A percentile compares a stretch with the other conserved stretches of the same genome.
Conservation (phyloP, 352 stramenopile species). For the Phytophthora kernoviae region DNA sequence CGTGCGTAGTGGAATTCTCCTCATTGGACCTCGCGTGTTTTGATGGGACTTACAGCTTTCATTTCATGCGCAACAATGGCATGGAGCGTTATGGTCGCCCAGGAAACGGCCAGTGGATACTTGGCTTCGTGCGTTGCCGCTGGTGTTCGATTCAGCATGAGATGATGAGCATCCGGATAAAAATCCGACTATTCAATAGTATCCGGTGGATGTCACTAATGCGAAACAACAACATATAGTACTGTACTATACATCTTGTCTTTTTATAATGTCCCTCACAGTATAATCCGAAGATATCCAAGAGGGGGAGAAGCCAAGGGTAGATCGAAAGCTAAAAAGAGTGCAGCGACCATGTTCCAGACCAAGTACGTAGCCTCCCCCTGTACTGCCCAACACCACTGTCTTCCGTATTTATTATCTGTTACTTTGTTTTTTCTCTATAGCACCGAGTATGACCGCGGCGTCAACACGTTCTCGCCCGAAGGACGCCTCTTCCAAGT, state of each 20-base stretch:
- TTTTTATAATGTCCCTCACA: slow-evolving; percentile 22
- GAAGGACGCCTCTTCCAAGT: slow-evolving; percentile 99
- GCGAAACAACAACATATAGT: background rate
- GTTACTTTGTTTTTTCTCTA: background rate
- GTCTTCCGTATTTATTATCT: background rate
- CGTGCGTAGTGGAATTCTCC: no score
- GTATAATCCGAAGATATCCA: slow-evolving; percentile 40
- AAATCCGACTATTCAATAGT: background rate
- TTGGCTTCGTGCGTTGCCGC: background rate
- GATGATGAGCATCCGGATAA: no score
- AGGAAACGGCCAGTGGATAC: slow-evolving; percentile 3
- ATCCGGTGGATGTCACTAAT: slow-evolving; percentile 10
- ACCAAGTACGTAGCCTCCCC: slow-evolving; percentile 48
- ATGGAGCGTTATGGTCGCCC: background rate
- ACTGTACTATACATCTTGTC: slow-evolving; percentile 7
- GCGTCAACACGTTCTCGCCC: slow-evolving; percentile 99
- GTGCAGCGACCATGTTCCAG: slow-evolving; percentile 53
- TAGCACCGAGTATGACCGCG: slow-evolving; percentile 99
- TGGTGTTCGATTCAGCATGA: background rate
- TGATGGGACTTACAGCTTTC: no score
- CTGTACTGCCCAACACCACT: background rate
- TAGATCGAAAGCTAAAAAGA: slow-evolving; percentile 9
- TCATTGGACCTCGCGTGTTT: no score
- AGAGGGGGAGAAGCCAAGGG: slow-evolving; percentile 34
- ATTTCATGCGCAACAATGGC: background rate